phyloP scores from a whole-genome alignment of 1,284 basidiomycete species.

The Vanrija humicola region DNA sequence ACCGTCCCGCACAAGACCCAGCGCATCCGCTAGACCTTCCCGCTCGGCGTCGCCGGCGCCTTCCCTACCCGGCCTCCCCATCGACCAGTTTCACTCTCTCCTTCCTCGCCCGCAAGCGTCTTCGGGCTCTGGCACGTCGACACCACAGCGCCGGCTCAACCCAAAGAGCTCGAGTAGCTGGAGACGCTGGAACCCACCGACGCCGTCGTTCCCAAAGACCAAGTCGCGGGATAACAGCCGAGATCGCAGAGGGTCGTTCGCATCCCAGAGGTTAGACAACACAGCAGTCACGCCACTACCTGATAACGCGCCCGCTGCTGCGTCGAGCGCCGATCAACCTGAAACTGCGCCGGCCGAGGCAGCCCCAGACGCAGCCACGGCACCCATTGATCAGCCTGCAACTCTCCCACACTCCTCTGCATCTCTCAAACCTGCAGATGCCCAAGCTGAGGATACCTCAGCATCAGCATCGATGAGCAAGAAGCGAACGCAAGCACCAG shows the following conservation, averaged over 20 bases:
- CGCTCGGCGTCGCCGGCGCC: background rate
- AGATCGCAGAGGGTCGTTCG: background rate
- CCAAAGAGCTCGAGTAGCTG: constrained; percentile 38
- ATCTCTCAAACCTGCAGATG: background rate
- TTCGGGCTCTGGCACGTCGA: background rate
- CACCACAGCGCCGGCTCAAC: constrained; percentile 22
- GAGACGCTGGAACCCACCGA: constrained; percentile 38
- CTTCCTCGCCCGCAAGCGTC: background rate
- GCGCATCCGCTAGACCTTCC: background rate
- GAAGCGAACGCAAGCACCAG: too few species aligned
- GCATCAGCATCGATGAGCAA: background rate
- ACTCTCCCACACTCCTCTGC: background rate
- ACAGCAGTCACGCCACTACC: too few species aligned
- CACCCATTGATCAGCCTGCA: background rate
- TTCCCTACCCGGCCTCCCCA: background rate
- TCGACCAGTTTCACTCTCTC: background rate
- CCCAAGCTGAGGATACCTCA: background rate
- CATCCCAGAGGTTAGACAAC: background rate
- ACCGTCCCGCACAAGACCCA: background rate
- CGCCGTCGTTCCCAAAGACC: constrained; percentile 35
- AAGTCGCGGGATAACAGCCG: constrained; percentile 8
- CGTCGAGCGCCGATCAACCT: too few species aligned
- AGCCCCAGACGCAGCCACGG: background rate
- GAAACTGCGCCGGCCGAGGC: too few species aligned
- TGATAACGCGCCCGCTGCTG: too few species aligned